Evolutionary conservation across 1,139 yeast genomes (phyloP).

Genomic region (Protomyces inundatus): DNA sequence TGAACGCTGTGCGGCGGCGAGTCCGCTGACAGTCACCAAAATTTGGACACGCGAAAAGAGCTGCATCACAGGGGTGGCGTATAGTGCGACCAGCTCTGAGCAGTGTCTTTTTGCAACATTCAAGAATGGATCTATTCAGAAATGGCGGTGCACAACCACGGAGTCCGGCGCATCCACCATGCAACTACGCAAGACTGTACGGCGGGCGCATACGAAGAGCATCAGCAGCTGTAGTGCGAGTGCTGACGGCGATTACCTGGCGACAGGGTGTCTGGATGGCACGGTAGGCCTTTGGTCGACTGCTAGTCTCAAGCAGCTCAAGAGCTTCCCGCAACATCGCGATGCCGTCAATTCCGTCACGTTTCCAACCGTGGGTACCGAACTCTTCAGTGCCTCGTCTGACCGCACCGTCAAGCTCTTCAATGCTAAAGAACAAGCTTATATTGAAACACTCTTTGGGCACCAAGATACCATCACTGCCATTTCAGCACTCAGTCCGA

Average conservation of each 20-base stretch:
- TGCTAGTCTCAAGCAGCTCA: conserved; percentile 66
- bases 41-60: conserved; percentile 47
- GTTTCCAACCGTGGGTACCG: conserved; percentile 76
- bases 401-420: conserved; percentile 86
- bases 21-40: not conserved
- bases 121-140: conserved; percentile 72
- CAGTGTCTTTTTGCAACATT: conserved; percentile 58
- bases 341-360: conserved; percentile 61
- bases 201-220: conserved; percentile 59
- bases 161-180: conserved; percentile 51
- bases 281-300: conserved; percentile 80
- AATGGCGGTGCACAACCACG: conserved; percentile 51
- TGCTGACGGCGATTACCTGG: conserved; percentile 80
- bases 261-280: conserved; percentile 83
- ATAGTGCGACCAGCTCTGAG: conserved; percentile 45
- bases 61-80: conserved; percentile 39
- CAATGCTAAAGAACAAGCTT: conserved; percentile 78
- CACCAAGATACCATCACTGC: conserved; percentile 88
- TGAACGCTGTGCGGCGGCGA: not conserved
- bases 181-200: conserved; percentile 44
- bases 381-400: conserved; percentile 85
- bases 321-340: conserved; percentile 64
- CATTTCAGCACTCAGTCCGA: conserved; percentile 71
- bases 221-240: conserved; percentile 76
- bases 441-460: conserved; percentile 84